A percentile compares a stretch with the other conserved stretches of the same genome.
Conservation (phyloP, 2,329 filamentous ascomycete genomes). For the Sarocladium strictum region DNA sequence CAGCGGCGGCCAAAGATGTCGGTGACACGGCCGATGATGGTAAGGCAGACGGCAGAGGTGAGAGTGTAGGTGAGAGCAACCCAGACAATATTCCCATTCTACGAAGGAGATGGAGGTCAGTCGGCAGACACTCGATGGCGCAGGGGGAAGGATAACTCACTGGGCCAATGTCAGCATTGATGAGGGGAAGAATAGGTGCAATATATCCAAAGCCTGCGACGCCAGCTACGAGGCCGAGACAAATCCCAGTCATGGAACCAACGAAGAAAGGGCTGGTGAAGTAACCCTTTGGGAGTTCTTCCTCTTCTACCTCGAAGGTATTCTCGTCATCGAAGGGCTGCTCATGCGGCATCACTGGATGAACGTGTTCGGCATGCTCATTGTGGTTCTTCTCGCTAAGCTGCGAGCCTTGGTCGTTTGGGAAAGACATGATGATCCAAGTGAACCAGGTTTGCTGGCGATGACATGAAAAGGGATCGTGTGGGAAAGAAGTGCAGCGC, state of each 20-base stretch:
- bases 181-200: slow-evolving; percentile 16
- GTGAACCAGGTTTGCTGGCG: neutral
- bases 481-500: neutral
- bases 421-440: neutral
- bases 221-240: slow-evolving; percentile 20
- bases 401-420: slow-evolving; percentile 1
- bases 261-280: slow-evolving; percentile 22
- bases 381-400: slow-evolving; percentile 4
- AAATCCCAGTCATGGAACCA: slow-evolving; percentile 19
- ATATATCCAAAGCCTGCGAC: slow-evolving; percentile 22
- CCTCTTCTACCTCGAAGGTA: slow-evolving; percentile 16
- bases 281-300: slow-evolving; percentile 18
- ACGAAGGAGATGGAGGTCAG: neutral
- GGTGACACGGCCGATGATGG: slow-evolving; percentile 21
- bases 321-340: slow-evolving; percentile 12
- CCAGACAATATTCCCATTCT: slow-evolving; percentile 22
- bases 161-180: slow-evolving; percentile 17
- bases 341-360: neutral
- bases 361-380: slow-evolving; percentile 1
- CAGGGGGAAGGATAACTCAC: slow-evolving; percentile 8
- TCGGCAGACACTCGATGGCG: neutral
- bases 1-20: slow-evolving; percentile 20
- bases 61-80: slow-evolving; percentile 23
- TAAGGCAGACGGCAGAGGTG: slow-evolving; percentile 20
- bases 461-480: too few relatives aligned